These are phyloP conservation scores for Oidiodendron maius DNA, from an alignment of 495 filamentous ascomycete species.

Conservation along the genomic window DNA sequence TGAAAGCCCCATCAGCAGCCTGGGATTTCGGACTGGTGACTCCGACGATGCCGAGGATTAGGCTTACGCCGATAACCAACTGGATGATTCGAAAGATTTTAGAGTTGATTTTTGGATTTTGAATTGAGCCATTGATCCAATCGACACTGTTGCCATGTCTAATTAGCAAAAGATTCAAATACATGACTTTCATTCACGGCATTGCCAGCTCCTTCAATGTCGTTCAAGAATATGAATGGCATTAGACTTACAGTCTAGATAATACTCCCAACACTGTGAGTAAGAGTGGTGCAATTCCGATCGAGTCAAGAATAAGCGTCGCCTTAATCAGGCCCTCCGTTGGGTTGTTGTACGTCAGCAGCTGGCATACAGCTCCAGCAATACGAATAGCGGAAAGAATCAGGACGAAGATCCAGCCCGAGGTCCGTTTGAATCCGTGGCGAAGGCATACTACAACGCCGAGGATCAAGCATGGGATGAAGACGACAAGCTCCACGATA, in stretches of 20 bases:
- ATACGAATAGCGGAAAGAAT: slow-evolving; percentile 22
- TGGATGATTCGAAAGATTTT: slow-evolving; percentile 20
- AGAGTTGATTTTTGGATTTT: slow-evolving; percentile 6
- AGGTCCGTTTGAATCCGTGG: slow-evolving; percentile 20
- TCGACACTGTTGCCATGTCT: slow-evolving; percentile 1
- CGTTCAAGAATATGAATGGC: background rate
- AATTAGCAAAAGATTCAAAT: slow-evolving; percentile 4
- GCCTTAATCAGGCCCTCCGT: slow-evolving; percentile 16
- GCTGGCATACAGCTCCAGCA: slow-evolving; percentile 15
- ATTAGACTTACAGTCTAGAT: slow-evolving; percentile 17
- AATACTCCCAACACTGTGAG: slow-evolving; percentile 20
- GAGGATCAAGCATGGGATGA: slow-evolving; percentile 6
- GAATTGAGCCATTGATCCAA: slow-evolving; percentile 6
- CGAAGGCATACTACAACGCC: slow-evolving; percentile 13
- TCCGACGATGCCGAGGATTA: slow-evolving; percentile 22
- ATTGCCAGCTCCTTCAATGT: slow-evolving; percentile 2
- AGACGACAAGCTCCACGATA: slow-evolving; percentile 12
- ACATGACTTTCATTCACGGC: slow-evolving; percentile 2
- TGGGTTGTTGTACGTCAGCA: slow-evolving; percentile 7
- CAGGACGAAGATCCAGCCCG: slow-evolving; percentile 23
- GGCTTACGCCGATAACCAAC: slow-evolving; percentile 15
- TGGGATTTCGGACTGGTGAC: slow-evolving; percentile 11
- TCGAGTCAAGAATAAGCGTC: slow-evolving; percentile 21
- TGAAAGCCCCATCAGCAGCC: background rate
- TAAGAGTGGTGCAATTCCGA: slow-evolving; percentile 23